These are phyloP conservation scores for Lachancea meyersii DNA, from an alignment of 805 yeast species.

Conservation along the genomic window DNA sequence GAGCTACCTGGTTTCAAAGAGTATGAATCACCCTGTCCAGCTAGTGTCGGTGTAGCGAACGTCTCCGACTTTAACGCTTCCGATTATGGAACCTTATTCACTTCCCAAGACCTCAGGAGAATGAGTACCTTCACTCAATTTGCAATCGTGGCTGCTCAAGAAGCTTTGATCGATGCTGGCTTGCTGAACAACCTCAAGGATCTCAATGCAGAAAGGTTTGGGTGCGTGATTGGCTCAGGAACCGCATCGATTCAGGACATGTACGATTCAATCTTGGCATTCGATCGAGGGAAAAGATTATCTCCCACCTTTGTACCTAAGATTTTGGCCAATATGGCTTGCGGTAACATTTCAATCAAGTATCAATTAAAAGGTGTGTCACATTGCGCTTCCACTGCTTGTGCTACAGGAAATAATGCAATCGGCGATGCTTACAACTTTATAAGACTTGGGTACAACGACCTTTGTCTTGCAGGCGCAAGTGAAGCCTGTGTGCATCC, in stretches of 20 bases:
- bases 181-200: slow-evolving; percentile 35
- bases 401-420: slow-evolving; percentile 93
- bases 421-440: slow-evolving; percentile 89
- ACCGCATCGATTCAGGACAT: slow-evolving; percentile 80
- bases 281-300: slow-evolving; percentile 46
- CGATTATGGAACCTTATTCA: slow-evolving; percentile 36
- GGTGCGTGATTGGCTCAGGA: slow-evolving; percentile 90
- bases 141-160: slow-evolving; percentile 67
- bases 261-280: slow-evolving; percentile 52
- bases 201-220: slow-evolving; percentile 28
- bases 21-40: slow-evolving; percentile 45
- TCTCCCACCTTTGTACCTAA: slow-evolving; percentile 86
- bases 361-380: slow-evolving; percentile 77
- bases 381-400: slow-evolving; percentile 87
- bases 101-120: slow-evolving; percentile 44
- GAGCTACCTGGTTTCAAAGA: slow-evolving; percentile 35
- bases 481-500: slow-evolving; percentile 86
- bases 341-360: slow-evolving; percentile 80
- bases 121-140: slow-evolving; percentile 70
- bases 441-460: slow-evolving; percentile 71
- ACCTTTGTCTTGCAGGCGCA: slow-evolving; percentile 92
- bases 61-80: slow-evolving; percentile 46
- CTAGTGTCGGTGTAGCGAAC: slow-evolving; percentile 58
- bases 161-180: slow-evolving; percentile 68
- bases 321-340: slow-evolving; percentile 85